A percentile compares a stretch with the other conserved stretches of the same genome.
phyloP scores from a whole-genome alignment of 2,329 filamentous ascomycete genomes.

The Scedosporium aurantiacum region DNA sequence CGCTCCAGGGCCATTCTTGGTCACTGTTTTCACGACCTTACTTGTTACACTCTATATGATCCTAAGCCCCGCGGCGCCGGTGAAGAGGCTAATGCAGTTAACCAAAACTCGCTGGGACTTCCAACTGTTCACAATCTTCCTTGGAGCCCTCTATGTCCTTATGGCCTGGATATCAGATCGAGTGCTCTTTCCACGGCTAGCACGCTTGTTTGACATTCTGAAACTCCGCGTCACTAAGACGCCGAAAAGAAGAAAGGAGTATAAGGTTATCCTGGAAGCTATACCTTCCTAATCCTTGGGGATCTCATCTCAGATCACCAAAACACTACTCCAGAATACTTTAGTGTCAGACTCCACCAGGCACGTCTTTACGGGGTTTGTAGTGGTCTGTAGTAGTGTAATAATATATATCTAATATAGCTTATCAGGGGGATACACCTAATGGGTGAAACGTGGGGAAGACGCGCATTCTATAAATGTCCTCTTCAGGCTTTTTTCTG shows the following conservation, averaged over 20 bases:
- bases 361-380: no score
- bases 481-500: no score
- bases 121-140: constrained; percentile 56
- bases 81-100: constrained; percentile 72
- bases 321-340: no score
- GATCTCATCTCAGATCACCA: not conserved
- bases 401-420: no score
- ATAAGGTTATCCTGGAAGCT: constrained; percentile 68
- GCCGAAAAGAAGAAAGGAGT: constrained; percentile 72
- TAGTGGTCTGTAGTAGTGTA: no score
- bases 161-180: constrained; percentile 63
- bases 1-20: constrained; percentile 64
- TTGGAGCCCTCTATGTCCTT: constrained; percentile 60
- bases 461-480: no score
- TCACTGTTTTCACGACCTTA: constrained; percentile 60
- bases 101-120: constrained; percentile 66
- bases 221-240: constrained; percentile 47
- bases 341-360: no score
- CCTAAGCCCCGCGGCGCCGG: constrained; percentile 56
- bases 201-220: constrained; percentile 52
- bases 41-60: constrained; percentile 70
- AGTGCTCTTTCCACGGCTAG: constrained; percentile 56
- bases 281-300: not conserved
- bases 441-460: no score
- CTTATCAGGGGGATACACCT: no score